phyloP scores from a whole-genome alignment of 2,329 filamentous ascomycete species.

The Chaetomiaceae sp. region DNA sequence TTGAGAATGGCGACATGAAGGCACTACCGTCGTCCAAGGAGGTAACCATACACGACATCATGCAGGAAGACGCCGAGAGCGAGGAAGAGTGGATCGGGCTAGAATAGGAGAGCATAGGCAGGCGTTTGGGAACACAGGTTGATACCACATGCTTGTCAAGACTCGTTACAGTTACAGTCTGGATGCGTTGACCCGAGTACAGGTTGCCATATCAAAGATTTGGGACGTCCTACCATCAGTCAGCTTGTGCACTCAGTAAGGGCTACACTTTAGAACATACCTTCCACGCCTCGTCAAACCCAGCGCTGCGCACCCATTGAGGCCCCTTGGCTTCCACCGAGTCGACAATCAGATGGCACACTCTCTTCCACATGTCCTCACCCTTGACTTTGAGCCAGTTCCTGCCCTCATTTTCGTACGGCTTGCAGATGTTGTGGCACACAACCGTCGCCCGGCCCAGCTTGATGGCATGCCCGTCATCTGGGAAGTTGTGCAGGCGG shows the following conservation, averaged over 20 bases:
- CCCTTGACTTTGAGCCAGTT: constrained; percentile 51
- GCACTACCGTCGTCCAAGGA: constrained; percentile 27
- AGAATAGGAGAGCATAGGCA: constrained; percentile 34
- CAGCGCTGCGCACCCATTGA: constrained; percentile 58
- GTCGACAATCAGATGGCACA: constrained; percentile 60
- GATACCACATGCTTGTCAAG: constrained; percentile 17
- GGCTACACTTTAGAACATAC: constrained; percentile 23
- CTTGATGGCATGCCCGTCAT: constrained; percentile 82
- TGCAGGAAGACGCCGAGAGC: constrained; percentile 33
- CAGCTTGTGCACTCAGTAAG: background rate
- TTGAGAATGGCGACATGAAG: constrained; percentile 28
- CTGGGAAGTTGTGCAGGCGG: constrained; percentile 47
- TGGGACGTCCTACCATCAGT: constrained; percentile 14
- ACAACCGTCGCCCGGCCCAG: constrained; percentile 65
- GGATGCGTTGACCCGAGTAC: too few species aligned
- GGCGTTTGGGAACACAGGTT: constrained; percentile 18
- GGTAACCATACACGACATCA: constrained; percentile 26
- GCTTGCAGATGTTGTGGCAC: constrained; percentile 49
- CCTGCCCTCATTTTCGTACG: constrained; percentile 40
- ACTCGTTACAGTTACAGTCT: background rate
- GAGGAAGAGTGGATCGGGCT: constrained; percentile 47
- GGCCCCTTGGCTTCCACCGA: constrained; percentile 49
- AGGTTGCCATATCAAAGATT: background rate
- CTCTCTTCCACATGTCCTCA: constrained; percentile 55
- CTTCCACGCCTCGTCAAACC: constrained; percentile 64